Percentiles rank a stretch among this genome's conserved stretches.
Conservation (phyloP, 164 flowering plant species). For the Magnolia kwangsiensis region DNA sequence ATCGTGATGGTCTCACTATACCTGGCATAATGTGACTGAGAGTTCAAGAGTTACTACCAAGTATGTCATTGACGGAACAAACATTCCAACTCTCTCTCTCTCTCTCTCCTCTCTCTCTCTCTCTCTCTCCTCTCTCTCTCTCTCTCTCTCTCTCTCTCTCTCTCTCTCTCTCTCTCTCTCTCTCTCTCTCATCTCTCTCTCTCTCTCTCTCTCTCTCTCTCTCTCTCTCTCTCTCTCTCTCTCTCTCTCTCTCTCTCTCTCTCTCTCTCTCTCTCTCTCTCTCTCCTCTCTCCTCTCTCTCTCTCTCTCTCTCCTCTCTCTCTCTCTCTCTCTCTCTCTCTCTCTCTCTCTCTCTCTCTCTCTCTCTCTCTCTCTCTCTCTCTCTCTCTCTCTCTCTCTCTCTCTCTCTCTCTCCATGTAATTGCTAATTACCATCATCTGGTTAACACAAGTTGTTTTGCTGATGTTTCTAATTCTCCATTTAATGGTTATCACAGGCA, state of each 20-base stretch:
- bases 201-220: not conserved
- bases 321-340: conserved; percentile 1
- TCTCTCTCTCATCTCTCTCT: conserved; percentile 14
- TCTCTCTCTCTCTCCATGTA: conserved; percentile 35
- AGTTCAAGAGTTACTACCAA: conserved; percentile 81
- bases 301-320: not conserved
- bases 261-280: conserved; percentile 18
- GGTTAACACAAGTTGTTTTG: not conserved
- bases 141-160: not conserved
- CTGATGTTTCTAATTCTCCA: not conserved
- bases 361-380: not conserved
- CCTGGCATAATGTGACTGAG: conserved; percentile 95
- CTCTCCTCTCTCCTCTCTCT: too few species aligned
- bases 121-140: not conserved
- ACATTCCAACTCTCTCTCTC: conserved; percentile 12
- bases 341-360: not conserved
- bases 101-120: not conserved
- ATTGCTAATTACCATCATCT: conserved; percentile 30
- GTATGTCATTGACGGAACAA: conserved; percentile 19
- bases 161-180: conserved; percentile 12
- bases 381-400: not conserved
- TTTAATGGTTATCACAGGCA: conserved; percentile 47
- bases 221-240: conserved; percentile 15
- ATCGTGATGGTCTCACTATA: conserved; percentile 96
- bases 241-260: not conserved